Evolutionary conservation across 2,329 filamentous ascomycete species (phyloP), one percentile per base, ranked within the genome.

Genomic region (Fusarium mundagurra): DNA sequence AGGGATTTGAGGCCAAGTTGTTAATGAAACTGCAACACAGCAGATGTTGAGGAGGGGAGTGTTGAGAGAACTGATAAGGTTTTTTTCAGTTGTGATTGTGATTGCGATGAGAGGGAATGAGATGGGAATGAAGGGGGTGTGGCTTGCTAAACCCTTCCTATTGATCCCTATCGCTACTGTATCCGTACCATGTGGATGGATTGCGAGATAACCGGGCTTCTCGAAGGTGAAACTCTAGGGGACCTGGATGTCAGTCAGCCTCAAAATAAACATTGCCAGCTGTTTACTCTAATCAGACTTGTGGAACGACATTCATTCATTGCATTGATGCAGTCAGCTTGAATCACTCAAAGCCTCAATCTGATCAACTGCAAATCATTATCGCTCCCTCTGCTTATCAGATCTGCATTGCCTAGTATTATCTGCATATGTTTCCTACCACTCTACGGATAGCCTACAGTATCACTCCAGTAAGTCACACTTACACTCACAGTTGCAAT

Each of bases 1-100:
- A 59, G 69, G 59, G 45, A 60, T 45, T 45, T 33, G 33, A 50
- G 24, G 41, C 43, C 22, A 55, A 62, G 41, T 9, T 60, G 51
- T 58, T 38, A 29, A 53, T 58, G 53, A 44, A 29, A 61, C 39
- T 39, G 58, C 45, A 29, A 58, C 39, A 58, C 39, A 48, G 34
- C 33, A 69, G 53, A 54, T 33, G 34, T 65, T 67, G 50, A 64
- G 63, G 63, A 53, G 71, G 71, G 63, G 67, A 72, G 71, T 74
- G 71, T 64, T 72, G 44, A 47, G 57, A n/a, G 22, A 47, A 48
- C 51, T 63, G 71, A 68, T 62, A 74, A 73, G 61, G 43, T 45
- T 27, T 27, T 27, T 31, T 16, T 18, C 29, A 17, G 39, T 55
- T 10, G 33, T 31, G 29, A 44, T 34, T n/a, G 33, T n/a, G 29